Base-by-base conservation (phyloP, 805 yeast species). In the Candida namnaoensis region DNA sequence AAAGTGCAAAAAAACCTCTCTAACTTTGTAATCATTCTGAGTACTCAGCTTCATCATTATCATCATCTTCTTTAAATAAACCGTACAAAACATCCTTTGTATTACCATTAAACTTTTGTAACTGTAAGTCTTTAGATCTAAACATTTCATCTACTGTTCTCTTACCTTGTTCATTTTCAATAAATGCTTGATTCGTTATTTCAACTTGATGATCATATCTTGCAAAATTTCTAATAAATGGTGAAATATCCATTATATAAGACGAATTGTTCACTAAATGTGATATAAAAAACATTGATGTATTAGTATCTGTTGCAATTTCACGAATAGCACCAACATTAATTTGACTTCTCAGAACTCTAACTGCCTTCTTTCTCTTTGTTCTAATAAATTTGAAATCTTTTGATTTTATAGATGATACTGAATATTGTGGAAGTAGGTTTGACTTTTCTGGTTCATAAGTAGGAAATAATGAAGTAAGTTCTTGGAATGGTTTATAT, bases 401-500 rank as follows among this genome's bases (percentile, higher is more conserved):
- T 2, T 14, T 25, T 7, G 15, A 28, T 34, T 47, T 47, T 5
- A 53, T 32, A 4, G 28, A 7, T 10, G 7, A 3, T 7, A 26
- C 14, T 7, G 11, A 7, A 13, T 26, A 11, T 12, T 23, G 33
- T 3, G 33, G 2, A 9, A 32, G 7, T 6, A 26, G 7, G 3
- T 13, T 4, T 4, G 7, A 8, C 0, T 25, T 19, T 7, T 26
- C n/a, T 10, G n/a, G 10, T 10, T 44, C 36, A 14, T 30, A 32
- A 8, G 6, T 2, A 8, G 58, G 53, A 7, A 53, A 32, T 2
- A 14, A 10, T 2, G 11, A 4, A 2, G 9, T 10, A 0, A 52
- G 12, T 26, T 48, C 52, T 10, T 36, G 8, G 0, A 69, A 65
- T 5, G 65, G 49, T 42, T 64, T 58, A n/a, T 54, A 46, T 45